Conservation (phyloP, 768 basidiomycete species). For the Macrolepiota fuliginosa region DNA sequence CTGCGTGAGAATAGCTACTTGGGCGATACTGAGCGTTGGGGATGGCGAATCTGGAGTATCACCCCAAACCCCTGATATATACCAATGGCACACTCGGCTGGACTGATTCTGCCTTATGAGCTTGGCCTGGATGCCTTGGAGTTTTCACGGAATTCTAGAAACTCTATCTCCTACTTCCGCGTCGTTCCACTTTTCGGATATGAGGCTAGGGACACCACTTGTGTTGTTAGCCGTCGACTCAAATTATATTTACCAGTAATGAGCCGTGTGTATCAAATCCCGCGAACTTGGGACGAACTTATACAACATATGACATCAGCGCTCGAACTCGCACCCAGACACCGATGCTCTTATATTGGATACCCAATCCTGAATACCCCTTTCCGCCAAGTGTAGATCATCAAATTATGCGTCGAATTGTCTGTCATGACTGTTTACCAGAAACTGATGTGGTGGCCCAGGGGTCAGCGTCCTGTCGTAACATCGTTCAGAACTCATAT, state of each 20-base stretch:
- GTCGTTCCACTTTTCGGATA: too few relatives aligned
- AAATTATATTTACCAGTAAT: too few relatives aligned
- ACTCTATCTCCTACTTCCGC: too few relatives aligned
- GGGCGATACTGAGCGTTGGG: too few relatives aligned
- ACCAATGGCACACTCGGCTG: neutral
- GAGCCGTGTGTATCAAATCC: neutral
- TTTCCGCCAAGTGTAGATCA: neutral
- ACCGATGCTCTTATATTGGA: neutral
- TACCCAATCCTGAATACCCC: neutral
- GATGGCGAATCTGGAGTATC: too few relatives aligned
- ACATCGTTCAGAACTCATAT: neutral
- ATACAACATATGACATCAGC: conserved; percentile 6
- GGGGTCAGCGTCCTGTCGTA: too few relatives aligned
- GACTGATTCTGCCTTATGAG: neutral
- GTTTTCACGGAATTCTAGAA: too few relatives aligned
- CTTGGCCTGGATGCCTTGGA: too few relatives aligned
- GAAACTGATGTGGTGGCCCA: neutral
- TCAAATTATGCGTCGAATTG: neutral
- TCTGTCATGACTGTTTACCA: neutral
- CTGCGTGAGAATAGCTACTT: neutral
- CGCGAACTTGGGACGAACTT: too few relatives aligned
- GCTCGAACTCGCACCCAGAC: neutral
- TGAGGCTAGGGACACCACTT: too few relatives aligned
- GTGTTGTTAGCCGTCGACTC: too few relatives aligned
- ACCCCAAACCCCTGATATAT: neutral